Conservation (phyloP, 805 yeast genomes). For the Cephaloascus fragrans region DNA sequence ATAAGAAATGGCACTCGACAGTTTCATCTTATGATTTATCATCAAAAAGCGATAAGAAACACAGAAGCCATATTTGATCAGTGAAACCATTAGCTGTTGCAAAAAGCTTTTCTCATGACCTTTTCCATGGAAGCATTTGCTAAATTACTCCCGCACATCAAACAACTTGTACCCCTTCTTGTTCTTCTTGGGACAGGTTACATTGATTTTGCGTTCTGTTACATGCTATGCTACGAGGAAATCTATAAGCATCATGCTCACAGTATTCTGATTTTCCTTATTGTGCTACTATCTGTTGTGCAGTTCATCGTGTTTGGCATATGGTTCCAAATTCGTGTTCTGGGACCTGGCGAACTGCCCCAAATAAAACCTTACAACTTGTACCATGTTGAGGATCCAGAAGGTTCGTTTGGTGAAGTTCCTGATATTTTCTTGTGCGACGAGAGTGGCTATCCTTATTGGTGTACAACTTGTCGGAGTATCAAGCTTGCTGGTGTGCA, state of each 20-base stretch:
- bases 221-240: conserved; percentile 32
- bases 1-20: too few relatives aligned
- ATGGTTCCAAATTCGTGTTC: conserved; percentile 34
- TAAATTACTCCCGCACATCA: too few relatives aligned
- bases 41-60: too few relatives aligned
- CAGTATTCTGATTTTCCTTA: conserved; percentile 23
- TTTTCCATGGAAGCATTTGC: too few relatives aligned
- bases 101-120: too few relatives aligned
- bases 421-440: conserved; percentile 65
- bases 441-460: conserved; percentile 62
- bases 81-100: too few relatives aligned
- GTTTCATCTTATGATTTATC: too few relatives aligned
- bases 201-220: conserved; percentile 31
- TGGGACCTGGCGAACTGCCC: conserved; percentile 53
- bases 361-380: conserved; percentile 21
- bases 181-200: conserved; percentile 24
- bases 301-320: conserved; percentile 11
- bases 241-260: conserved; percentile 17
- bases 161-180: conserved; percentile 12
- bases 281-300: conserved; percentile 14
- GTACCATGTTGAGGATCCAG: conserved; percentile 6
- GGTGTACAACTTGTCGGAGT: conserved; percentile 61
- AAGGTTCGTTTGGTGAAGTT: conserved; percentile 18
- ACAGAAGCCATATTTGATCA: too few relatives aligned
- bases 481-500: conserved; percentile 61